Evolutionary conservation across 441 rosid species (phyloP), one percentile per base, ranked within the genome.

Genomic region (Isatis lusitanica): DNA sequence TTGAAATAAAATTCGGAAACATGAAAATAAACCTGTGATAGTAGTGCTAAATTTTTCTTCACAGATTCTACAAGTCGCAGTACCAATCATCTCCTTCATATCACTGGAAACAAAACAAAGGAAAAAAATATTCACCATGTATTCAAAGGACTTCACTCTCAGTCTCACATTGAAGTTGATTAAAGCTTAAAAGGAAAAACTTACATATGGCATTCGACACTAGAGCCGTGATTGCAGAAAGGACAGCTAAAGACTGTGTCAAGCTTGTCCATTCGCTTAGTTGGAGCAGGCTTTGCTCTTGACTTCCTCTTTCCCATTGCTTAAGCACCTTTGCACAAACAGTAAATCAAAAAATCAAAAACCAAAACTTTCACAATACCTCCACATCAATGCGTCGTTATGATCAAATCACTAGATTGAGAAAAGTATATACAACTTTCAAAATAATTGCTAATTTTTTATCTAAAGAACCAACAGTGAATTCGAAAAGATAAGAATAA

Each of bases 241-340:
- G 99, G 99, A 52, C 98, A 94, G 51, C 97, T 90, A 79, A 94
- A 94, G 42, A 92, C 84, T 13, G 97, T 94, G 66, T 94, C 97
- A 51, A 94, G 99, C 85, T 87, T 94, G 82, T 92, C 96, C 92
- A 83, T 90, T 52, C 94, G 75, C 85, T 92, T 90, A 68, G 85
- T 89, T 2, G 95, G 85, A 43, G 96, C 87, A 4, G 97, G 94
- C 92, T 92, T 92, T 39, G 94, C 96, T 69, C 87, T 85, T 31
- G 98, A 90, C 75, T 92, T 92, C 86, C 98, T 90, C 86, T 90
- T 92, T 63, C 97, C 98, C 98, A 90, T 92, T 28, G 42, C 55
- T 78, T 74, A 74, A 67, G 9, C 65, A 36, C 69, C 58, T 73
- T 53, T 7, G 0, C 70, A 42, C 38, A 40, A 44, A 46, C 48